These are phyloP conservation scores for Casuarina equisetifolia DNA, from an alignment of 306 rosid genomes.

Conservation along the genomic window DNA sequence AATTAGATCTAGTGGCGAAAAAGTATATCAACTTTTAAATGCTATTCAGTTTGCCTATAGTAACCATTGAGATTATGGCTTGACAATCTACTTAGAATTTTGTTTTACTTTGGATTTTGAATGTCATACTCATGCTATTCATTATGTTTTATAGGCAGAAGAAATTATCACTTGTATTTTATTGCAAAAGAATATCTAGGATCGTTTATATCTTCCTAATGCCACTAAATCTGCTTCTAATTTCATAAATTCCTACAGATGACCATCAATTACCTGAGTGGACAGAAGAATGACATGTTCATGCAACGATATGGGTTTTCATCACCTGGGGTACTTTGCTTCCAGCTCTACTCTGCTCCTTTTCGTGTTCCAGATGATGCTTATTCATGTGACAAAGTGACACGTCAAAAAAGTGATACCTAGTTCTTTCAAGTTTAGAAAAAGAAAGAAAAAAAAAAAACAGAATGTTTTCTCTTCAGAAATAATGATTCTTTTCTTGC, in stretches of 20 bases:
- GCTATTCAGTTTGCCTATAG: background rate
- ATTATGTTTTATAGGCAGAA: background rate
- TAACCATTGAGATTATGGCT: background rate
- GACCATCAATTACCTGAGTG: conserved; percentile 75
- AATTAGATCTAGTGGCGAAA: background rate
- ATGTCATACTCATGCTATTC: background rate
- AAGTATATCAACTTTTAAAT: background rate
- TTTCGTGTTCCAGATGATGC: conserved; percentile 8
- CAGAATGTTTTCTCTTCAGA: background rate
- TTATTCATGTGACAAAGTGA: background rate
- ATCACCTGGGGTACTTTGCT: conserved; percentile 72
- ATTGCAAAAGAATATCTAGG: background rate
- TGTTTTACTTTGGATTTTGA: background rate
- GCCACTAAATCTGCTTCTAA: conserved; percentile 30
- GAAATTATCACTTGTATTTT: background rate
- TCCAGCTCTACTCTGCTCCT: conserved; percentile 10
- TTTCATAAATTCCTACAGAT: conserved; percentile 57
- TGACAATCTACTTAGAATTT: background rate
- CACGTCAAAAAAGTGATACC: background rate
- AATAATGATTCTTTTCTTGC: background rate
- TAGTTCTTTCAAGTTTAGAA: background rate
- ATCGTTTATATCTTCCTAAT: conserved; percentile 17
- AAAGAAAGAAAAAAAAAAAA: background rate
- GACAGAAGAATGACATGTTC: conserved; percentile 56
- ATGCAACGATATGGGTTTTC: conserved; percentile 95